phyloP scores from a whole-genome alignment of 106 monocot genomes.

The Allium sativum region DNA sequence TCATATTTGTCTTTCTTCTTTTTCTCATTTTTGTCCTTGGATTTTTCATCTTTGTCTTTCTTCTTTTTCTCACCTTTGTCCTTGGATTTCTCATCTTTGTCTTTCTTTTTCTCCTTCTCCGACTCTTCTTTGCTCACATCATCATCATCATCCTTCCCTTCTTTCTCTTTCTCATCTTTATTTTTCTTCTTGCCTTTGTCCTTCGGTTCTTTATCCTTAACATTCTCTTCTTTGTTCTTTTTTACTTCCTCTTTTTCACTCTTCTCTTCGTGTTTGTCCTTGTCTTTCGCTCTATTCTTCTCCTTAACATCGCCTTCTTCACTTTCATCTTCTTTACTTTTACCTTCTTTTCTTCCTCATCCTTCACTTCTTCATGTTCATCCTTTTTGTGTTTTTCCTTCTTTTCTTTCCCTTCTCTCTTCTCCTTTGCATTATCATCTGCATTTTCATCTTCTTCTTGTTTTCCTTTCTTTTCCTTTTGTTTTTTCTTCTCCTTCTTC shows the following conservation, averaged over 20 bases:
- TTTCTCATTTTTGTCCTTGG: background rate
- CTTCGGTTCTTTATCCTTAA: background rate
- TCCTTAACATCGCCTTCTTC: background rate
- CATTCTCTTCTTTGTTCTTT: background rate
- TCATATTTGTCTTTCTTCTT: background rate
- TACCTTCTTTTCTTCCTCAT: background rate
- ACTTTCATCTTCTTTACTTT: background rate
- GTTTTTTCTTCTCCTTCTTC: background rate
- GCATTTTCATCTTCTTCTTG: background rate
- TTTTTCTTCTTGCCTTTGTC: slow-evolving; percentile 4
- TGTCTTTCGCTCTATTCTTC: background rate
- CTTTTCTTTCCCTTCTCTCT: background rate
- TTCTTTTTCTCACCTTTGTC: no score
- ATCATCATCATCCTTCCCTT: background rate
- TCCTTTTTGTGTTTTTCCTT: background rate
- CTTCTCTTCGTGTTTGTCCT: background rate
- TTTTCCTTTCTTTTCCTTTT: background rate
- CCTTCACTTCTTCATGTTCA: slow-evolving; percentile 1
- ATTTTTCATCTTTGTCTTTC: background rate
- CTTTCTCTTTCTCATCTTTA: background rate
- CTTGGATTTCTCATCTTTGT: background rate
- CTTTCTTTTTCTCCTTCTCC: slow-evolving; percentile 2
- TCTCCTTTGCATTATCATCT: slow-evolving; percentile 1
- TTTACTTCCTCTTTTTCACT: background rate
- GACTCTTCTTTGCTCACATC: background rate